Percentiles rank a stretch among this genome's conserved stretches.
phyloP scores from a whole-genome alignment of 2,329 filamentous ascomycete species.

The Diaporthe vaccinii region DNA sequence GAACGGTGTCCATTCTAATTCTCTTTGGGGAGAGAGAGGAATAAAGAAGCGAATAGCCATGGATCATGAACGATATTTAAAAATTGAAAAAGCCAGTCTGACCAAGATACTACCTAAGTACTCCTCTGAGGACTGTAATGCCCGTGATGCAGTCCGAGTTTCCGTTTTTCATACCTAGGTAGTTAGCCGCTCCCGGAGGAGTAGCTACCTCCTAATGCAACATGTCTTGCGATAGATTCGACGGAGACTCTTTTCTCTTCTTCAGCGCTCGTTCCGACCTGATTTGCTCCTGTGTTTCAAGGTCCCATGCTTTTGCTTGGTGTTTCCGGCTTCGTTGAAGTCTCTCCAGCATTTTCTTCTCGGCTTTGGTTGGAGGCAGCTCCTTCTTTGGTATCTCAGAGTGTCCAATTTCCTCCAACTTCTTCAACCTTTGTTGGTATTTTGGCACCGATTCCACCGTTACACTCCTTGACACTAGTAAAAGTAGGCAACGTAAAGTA shows the following conservation, averaged over 20 bases:
- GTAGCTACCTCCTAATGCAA: background rate
- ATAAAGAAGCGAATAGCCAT: background rate
- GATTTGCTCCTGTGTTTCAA: constrained; percentile 1
- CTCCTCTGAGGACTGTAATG: background rate
- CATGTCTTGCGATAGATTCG: background rate
- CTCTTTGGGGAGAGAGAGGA: background rate
- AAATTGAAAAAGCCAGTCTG: background rate
- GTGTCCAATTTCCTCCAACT: background rate
- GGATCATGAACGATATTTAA: background rate
- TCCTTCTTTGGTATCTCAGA: constrained; percentile 9
- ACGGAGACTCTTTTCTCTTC: background rate
- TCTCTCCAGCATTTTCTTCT: constrained; percentile 1
- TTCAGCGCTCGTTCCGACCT: constrained; percentile 1
- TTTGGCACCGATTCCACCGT: background rate
- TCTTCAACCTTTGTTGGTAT: background rate
- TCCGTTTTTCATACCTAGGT: background rate
- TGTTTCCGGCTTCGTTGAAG: constrained; percentile 15
- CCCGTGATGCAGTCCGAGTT: background rate
- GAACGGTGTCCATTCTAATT: background rate
- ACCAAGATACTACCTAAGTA: background rate
- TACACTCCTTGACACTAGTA: background rate
- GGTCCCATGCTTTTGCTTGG: constrained; percentile 10
- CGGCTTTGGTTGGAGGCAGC: background rate
- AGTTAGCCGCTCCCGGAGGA: background rate
- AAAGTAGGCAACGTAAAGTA: constrained; percentile 14